These are phyloP conservation scores for Pisolithus albus DNA, from an alignment of 768 basidiomycete genomes.

Conservation along the genomic window DNA sequence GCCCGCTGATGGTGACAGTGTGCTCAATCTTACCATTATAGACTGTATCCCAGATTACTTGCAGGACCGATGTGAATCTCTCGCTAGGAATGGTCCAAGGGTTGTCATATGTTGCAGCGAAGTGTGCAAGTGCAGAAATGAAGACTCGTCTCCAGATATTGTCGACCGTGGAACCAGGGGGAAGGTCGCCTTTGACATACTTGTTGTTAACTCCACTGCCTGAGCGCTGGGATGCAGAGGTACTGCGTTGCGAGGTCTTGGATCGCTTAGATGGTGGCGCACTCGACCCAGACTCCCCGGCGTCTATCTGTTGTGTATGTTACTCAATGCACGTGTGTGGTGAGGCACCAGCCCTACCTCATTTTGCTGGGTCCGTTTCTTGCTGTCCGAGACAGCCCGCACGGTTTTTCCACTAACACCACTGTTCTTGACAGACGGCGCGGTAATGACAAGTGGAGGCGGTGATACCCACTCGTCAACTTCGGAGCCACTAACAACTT, in stretches of 20 bases:
- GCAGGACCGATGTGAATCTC: conserved; percentile 1
- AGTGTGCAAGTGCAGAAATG: conserved; percentile 4
- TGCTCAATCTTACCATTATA: conserved; percentile 4
- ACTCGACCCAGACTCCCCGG: background rate
- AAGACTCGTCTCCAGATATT: conserved; percentile 3
- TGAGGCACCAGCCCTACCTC: background rate
- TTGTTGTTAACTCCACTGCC: conserved; percentile 5
- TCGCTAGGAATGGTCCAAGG: conserved; percentile 5
- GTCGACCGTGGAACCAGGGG: background rate
- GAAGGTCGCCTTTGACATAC: conserved; percentile 6
- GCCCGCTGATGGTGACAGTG: background rate
- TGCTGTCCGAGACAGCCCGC: too few species aligned
- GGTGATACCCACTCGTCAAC: background rate
- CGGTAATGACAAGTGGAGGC: background rate
- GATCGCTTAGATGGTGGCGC: background rate
- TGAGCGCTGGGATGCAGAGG: background rate
- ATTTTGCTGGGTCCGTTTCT: background rate
- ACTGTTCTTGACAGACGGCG: background rate
- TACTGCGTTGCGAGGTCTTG: background rate
- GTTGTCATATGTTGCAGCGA: conserved; percentile 1
- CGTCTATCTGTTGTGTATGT: background rate
- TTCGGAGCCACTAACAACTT: background rate
- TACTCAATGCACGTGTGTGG: background rate
- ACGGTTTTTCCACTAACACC: background rate
- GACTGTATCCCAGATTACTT: conserved; percentile 4